Evolutionary conservation across 2,329 filamentous ascomycete species (phyloP), one percentile per base, ranked within the genome.

Genomic region (Calonectria pteridis): DNA sequence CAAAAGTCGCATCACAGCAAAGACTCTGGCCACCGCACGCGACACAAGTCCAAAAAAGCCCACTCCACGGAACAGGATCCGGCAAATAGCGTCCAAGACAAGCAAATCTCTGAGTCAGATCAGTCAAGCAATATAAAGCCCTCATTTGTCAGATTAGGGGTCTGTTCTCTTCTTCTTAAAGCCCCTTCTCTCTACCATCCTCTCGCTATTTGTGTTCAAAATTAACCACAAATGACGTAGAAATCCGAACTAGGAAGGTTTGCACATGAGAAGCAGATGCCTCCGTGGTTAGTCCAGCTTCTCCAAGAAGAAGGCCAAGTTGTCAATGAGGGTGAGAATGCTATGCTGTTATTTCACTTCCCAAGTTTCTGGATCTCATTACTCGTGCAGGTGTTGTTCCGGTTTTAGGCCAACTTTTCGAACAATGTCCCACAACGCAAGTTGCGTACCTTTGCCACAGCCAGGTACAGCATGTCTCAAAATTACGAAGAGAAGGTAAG

Each of bases 381-480:
- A 18, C 28, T 64, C 84, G 81, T 1, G 73, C 79, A 83, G 89
- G 89, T 16, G 86, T 95, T 13, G 87, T 95, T 68, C 89, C 91
- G 0, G 89, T 93, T 2, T 85, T 96, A 28, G 84, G 87, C 26
- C 89, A 90, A 74, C 86, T 95, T 14, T 90, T 94, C 53, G 88
- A 93, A 50, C 88, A 93, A 69, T 94, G 94, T 78, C 63, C 75
- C 0, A 77, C 77, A 6, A 94, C 95, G 1, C 87, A 90, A 67
- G 91, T 91, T 76, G 94, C 94, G 7, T 98, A 95, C 79, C 87
- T 98, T 40, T 98, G 96, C 83, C 92, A 95, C 79, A 90, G 93
- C 1, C 88, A 88, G 62, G 93, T 95, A 0, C 89, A 92, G 63
- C 96, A 98, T 80, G 89, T 98, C 31, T 94, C 94, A 66, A 98